These are phyloP conservation scores for Kickxella alabastrina DNA, from an alignment of 192 early-diverging fungal genomes.

Conservation along the genomic window DNA sequence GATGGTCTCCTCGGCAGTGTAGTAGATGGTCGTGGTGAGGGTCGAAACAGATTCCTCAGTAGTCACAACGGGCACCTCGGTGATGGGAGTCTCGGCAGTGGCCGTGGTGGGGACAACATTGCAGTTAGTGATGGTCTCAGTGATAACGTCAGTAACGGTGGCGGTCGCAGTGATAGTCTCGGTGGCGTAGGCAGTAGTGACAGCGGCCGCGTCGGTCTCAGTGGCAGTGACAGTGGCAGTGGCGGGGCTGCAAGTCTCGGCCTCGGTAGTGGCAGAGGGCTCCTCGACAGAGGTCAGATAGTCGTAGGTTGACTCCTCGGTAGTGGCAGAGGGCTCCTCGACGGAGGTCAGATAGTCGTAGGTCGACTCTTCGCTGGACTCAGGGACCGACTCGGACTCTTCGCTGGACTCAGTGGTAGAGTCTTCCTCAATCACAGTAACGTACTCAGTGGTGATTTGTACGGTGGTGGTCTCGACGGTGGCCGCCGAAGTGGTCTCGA, in stretches of 20 bases:
- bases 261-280: slow-evolving; percentile 3
- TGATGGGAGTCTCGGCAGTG: slow-evolving; percentile 9
- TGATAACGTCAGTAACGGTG: background rate
- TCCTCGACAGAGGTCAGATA: slow-evolving; percentile 4
- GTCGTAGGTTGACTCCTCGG: slow-evolving; percentile 10
- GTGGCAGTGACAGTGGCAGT: slow-evolving; percentile 28
- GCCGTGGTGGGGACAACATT: background rate
- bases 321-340: slow-evolving; percentile 6
- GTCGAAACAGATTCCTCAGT: background rate
- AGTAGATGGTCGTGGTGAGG: slow-evolving; percentile 9
- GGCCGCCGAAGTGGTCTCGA: background rate
- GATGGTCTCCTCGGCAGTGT: background rate
- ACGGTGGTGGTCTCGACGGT: slow-evolving; percentile 9
- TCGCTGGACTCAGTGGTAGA: background rate
- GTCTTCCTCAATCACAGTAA: slow-evolving; percentile 6
- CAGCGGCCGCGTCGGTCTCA: slow-evolving; percentile 24
- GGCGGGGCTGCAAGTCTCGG: slow-evolving; percentile 27
- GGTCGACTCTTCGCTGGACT: background rate
- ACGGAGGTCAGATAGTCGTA: slow-evolving; percentile 6
- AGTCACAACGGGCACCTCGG: slow-evolving; percentile 1
- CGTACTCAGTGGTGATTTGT: slow-evolving; percentile 7
- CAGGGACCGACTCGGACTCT: slow-evolving; percentile 2
- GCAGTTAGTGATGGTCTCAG: background rate
- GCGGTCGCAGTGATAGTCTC: slow-evolving; percentile 18
- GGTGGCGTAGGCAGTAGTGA: slow-evolving; percentile 18